A percentile compares a stretch with the other conserved stretches of the same genome.
Conservation (phyloP, 1,284 basidiomycete species). For the Ustilago xerochloae region DNA sequence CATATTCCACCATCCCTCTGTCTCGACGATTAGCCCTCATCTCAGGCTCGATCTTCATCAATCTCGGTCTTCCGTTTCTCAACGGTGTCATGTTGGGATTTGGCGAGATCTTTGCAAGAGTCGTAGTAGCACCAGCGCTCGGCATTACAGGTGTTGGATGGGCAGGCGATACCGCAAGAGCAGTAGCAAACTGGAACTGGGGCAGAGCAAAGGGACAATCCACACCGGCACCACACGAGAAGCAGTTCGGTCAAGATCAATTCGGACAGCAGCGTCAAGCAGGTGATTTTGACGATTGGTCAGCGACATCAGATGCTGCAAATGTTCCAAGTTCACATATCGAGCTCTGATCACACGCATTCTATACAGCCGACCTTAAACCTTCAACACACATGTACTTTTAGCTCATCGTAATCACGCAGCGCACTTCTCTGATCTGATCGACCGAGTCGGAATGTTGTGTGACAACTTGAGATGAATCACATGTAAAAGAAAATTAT, state of each 20-base stretch:
- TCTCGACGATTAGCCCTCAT: slow-evolving; percentile 69
- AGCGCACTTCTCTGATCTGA: too few species aligned
- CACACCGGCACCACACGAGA: neutral
- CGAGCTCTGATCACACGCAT: slow-evolving; percentile 12
- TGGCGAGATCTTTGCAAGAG: slow-evolving; percentile 95
- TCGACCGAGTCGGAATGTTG: too few species aligned
- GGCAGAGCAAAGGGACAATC: neutral
- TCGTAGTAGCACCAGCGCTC: slow-evolving; percentile 74
- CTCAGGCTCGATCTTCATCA: slow-evolving; percentile 86
- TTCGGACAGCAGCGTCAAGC: slow-evolving; percentile 12
- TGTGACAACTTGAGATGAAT: too few species aligned
- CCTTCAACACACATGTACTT: neutral
- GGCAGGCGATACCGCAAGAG: slow-evolving; percentile 37
- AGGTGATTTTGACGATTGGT: slow-evolving; percentile 40
- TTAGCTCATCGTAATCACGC: neutral
- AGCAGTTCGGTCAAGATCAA: neutral
- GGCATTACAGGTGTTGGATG: slow-evolving; percentile 49
- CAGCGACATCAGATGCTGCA: slow-evolving; percentile 15
- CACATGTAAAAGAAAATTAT: too few species aligned
- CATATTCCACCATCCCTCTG: slow-evolving; percentile 43
- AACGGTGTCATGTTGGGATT: slow-evolving; percentile 99
- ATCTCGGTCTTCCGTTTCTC: slow-evolving; percentile 90
- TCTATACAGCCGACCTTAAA: too few species aligned
- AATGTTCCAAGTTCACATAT: neutral
- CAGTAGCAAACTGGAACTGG: slow-evolving; percentile 38